Evolutionary conservation across 345 rosid species (phyloP).

Genomic region (Angophora floribunda): DNA sequence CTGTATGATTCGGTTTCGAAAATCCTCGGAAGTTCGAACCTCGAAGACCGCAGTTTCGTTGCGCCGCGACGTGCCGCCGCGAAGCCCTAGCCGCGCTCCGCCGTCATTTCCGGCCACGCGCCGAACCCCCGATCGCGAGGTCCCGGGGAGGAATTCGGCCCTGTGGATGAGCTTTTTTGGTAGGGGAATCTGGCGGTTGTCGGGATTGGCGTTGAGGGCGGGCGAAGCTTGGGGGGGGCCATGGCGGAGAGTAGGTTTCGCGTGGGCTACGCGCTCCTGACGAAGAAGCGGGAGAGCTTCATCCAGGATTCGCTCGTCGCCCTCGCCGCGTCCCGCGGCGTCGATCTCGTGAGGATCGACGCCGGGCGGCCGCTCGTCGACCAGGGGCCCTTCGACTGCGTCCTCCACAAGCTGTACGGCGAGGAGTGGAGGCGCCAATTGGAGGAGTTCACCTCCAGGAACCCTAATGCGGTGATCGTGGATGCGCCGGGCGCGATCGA

Average conservation of each 20-base stretch:
- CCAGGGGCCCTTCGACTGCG: conserved; percentile 53
- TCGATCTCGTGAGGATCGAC: conserved; percentile 44
- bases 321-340: conserved; percentile 26
- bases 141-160: not conserved
- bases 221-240: not conserved
- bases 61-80: not conserved
- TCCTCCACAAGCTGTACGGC: conserved; percentile 55
- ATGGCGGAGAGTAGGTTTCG: conserved; percentile 2
- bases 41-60: not conserved
- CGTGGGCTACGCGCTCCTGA: conserved; percentile 50
- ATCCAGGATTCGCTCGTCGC: conserved; percentile 34
- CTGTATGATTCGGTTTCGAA: not conserved
- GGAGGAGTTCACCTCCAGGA: conserved; percentile 6
- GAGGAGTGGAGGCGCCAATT: conserved; percentile 43
- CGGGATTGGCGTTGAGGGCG: not conserved
- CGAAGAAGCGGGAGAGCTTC: conserved; percentile 53
- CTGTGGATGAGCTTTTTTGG: not conserved
- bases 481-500: conserved; percentile 43
- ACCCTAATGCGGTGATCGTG: conserved; percentile 30
- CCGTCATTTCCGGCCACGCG: not conserved
- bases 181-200: not conserved
- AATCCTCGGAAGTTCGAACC: not conserved
- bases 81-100: not conserved
- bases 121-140: not conserved
- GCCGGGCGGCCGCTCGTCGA: conserved; percentile 17